Evolutionary conservation across 768 basidiomycete genomes (phyloP).

Genomic region (Agrocybe praecox): DNA sequence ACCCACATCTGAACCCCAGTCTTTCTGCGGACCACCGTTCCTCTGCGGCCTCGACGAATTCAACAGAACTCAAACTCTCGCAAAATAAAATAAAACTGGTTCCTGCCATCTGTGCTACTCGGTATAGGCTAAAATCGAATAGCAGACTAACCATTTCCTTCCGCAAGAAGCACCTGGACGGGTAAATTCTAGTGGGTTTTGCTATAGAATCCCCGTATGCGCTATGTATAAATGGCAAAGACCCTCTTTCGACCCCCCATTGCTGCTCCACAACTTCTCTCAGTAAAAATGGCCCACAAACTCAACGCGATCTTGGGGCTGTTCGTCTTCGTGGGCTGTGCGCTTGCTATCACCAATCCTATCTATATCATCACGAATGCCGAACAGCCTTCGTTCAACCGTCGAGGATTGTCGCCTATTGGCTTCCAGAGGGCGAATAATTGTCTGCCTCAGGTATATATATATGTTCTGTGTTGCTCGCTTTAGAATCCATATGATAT

Average conservation of each 20-base stretch:
- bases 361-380: slow-evolving; percentile 27
- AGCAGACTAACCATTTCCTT: neutral
- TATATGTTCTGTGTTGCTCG: neutral
- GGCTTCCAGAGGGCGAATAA: slow-evolving; percentile 21
- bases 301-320: neutral
- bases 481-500: neutral
- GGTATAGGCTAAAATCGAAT: neutral
- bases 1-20: neutral
- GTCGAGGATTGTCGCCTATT: slow-evolving; percentile 24
- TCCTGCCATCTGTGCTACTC: neutral
- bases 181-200: no score
- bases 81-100: neutral
- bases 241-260: neutral
- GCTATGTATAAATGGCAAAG: neutral
- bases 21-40: neutral
- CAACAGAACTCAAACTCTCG: no score
- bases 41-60: neutral
- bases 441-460: slow-evolving; percentile 24
- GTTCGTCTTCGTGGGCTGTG: slow-evolving; percentile 1
- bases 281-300: neutral
- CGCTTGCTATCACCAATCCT: slow-evolving; percentile 13
- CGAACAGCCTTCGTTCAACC: slow-evolving; percentile 24
- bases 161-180: neutral
- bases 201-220: no score
- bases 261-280: neutral